A percentile compares a stretch with the other conserved stretches of the same genome.
These are phyloP conservation scores for Candida saitoana DNA, from an alignment of 805 yeast species.

Conservation along the genomic window DNA sequence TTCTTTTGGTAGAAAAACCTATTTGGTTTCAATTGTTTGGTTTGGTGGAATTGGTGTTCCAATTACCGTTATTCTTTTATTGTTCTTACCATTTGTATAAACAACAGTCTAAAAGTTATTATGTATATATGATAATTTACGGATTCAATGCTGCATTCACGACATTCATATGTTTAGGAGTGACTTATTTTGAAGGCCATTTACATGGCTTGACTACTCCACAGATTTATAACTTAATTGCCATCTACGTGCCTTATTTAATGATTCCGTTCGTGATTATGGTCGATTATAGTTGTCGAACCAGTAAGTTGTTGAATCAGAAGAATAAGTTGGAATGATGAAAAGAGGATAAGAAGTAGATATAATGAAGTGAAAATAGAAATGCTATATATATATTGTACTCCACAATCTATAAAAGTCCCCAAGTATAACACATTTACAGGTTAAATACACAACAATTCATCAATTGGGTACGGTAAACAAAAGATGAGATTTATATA, in stretches of 20 bases:
- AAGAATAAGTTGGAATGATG: background rate
- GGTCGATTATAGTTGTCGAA: constrained; percentile 37
- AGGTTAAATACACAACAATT: no score
- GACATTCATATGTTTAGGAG: constrained; percentile 66
- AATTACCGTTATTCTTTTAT: constrained; percentile 69
- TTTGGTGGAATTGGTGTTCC: constrained; percentile 65
- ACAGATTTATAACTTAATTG: constrained; percentile 43
- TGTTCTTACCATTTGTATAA: constrained; percentile 28
- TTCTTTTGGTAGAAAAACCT: constrained; percentile 56
- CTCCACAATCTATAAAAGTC: no score
- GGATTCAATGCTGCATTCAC: constrained; percentile 83
- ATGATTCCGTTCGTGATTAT: constrained; percentile 58
- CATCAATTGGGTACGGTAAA: no score
- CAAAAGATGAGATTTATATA: no score
- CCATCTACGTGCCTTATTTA: constrained; percentile 67
- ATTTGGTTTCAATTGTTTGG: constrained; percentile 75
- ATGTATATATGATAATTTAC: constrained; percentile 51
- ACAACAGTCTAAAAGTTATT: constrained; percentile 7
- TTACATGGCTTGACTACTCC: constrained; percentile 29
- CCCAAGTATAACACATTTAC: no score
- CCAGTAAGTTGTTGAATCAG: background rate
- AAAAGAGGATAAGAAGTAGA: no score
- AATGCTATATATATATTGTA: no score
- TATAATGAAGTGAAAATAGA: no score
- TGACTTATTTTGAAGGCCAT: constrained; percentile 36